phyloP scores from a whole-genome alignment of 306 rosid genomes.

The Cotoneaster glaucophyllus region DNA sequence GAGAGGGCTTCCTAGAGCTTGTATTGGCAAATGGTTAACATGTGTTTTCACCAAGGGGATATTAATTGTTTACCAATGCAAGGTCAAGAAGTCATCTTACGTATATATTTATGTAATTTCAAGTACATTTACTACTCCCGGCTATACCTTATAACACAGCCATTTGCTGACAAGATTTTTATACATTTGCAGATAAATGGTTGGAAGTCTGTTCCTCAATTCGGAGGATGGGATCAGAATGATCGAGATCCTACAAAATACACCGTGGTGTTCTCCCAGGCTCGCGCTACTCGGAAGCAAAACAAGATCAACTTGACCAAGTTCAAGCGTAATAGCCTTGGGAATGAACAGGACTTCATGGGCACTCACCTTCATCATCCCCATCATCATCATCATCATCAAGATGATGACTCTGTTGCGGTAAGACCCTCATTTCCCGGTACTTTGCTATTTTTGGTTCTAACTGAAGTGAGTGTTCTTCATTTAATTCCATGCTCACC shows the following conservation, averaged over 20 bases:
- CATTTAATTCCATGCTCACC: too few species aligned
- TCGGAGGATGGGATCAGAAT: constrained; percentile 82
- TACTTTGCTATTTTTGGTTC: too few species aligned
- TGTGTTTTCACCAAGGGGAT: too few species aligned
- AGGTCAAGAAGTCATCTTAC: constrained; percentile 7
- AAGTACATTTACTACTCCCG: background rate
- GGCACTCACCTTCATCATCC: constrained; percentile 14
- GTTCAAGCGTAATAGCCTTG: constrained; percentile 39
- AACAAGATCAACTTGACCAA: constrained; percentile 44
- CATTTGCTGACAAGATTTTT: background rate
- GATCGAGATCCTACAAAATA: constrained; percentile 41
- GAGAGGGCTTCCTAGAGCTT: too few species aligned
- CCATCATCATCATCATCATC: constrained; percentile 17
- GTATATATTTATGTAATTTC: background rate
- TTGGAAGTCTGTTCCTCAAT: constrained; percentile 75
- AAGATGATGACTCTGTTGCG: constrained; percentile 19
- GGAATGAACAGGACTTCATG: constrained; percentile 30
- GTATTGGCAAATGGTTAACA: too few species aligned
- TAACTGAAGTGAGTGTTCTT: too few species aligned
- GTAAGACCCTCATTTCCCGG: background rate
- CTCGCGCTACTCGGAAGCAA: constrained; percentile 61
- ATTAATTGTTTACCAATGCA: constrained; percentile 22
- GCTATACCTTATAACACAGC: background rate
- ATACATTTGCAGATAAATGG: constrained; percentile 32
- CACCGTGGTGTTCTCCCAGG: constrained; percentile 57